phyloP scores from a whole-genome alignment of 345 rosid genomes.

The Gossypium longicalyx region DNA sequence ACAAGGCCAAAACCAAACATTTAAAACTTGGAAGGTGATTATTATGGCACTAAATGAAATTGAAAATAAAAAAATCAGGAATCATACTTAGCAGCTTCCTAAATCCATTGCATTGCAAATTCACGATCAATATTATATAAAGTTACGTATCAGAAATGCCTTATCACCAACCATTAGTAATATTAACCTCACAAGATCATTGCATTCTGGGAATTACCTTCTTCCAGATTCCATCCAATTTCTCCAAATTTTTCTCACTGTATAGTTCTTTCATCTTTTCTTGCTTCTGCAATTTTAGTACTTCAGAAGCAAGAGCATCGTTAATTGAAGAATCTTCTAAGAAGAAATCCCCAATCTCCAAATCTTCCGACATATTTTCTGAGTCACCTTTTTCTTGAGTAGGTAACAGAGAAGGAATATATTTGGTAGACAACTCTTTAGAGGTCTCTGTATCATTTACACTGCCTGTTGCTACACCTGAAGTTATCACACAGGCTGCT shows the following conservation, averaged over 20 bases:
- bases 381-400: constrained; percentile 25
- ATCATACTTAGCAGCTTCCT: neutral
- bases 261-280: constrained; percentile 57
- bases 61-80: neutral
- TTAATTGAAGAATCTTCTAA: constrained; percentile 39
- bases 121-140: neutral
- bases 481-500: constrained; percentile 15
- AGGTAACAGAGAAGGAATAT: constrained; percentile 24
- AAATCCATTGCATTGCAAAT: neutral
- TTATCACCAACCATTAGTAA: neutral
- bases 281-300: constrained; percentile 58
- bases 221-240: constrained; percentile 88
- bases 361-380: constrained; percentile 41
- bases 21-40: neutral
- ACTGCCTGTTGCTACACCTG: constrained; percentile 27
- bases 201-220: constrained; percentile 47
- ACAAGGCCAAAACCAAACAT: constrained; percentile 5
- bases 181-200: constrained; percentile 1
- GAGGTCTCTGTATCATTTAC: constrained; percentile 32
- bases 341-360: constrained; percentile 73
- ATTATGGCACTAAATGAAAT: neutral
- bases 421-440: constrained; percentile 29
- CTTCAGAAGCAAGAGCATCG: constrained; percentile 43
- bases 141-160: neutral
- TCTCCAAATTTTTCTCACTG: constrained; percentile 59